Evolutionary conservation across 2,329 filamentous ascomycete genomes (phyloP), one percentile per base, ranked within the genome.

Genomic region (Lachnellula cervina): DNA sequence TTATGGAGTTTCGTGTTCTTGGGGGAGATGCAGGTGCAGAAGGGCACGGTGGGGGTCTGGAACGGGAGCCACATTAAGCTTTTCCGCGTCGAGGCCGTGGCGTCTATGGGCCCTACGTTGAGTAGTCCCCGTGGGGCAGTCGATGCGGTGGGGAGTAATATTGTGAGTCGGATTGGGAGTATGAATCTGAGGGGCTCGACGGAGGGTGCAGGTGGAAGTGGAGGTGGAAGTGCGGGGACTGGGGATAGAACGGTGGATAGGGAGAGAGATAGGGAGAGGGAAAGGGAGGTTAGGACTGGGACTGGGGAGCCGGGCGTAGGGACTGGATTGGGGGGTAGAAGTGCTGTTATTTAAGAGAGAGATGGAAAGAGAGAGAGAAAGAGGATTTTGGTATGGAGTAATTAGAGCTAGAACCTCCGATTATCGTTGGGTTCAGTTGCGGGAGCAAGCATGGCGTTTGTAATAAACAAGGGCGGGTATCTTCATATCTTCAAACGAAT

Each of bases 1-100:
- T 78, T 99, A 9, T 99, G 94, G 94, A 87, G 90, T 16, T 89
- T 97, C 64, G 84, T 97, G 52, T 97, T 97, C 70, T 86, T 88
- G 28, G 87, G 86, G 65, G 94, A 99, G 74, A 90, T 96, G 85
- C 84, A 91, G 56, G 83, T 93, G 28, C 83, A 87, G 0, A 92
- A 88, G 68, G 92, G 92, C 32, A 92, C 89, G 2, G 89, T 92
- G 34, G 93, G 94, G 7, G 86, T 97, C 1, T 99, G 94, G 93
- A 97, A 93, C 68, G 89, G 90, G 37, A 97, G 94, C 1, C 78
- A 79, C 2, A 90, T 99, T 70, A 88, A 87, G 69, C 77, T 99
- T 14, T 99, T 99, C 74, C 86, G 84, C 49, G 91, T 97, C 2
- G 90, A 96, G 70, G 89, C 95, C 69, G 89, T 88, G 16, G 88